Evolutionary conservation across 441 rosid species (phyloP).

Genomic region (Hura crepitans): DNA sequence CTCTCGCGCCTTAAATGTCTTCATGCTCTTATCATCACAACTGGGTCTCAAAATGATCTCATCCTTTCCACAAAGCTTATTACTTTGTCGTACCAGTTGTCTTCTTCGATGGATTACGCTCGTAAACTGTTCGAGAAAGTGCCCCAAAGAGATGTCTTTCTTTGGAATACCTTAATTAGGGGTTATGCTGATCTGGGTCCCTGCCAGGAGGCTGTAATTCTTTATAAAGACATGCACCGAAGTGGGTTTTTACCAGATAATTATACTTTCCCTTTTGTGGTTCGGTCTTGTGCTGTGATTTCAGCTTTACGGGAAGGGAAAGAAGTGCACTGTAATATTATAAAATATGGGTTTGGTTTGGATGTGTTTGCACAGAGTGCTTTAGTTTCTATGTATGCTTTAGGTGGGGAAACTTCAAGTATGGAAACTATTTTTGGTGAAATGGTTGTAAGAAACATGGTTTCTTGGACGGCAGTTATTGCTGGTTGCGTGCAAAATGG

Average conservation of each 20-base stretch:
- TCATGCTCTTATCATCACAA: constrained; percentile 3
- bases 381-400: constrained; percentile 4
- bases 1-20: constrained; percentile 1
- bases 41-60: background rate
- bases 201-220: constrained; percentile 6
- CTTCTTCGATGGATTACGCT: constrained; percentile 13
- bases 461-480: constrained; percentile 7
- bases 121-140: constrained; percentile 7
- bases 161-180: constrained; percentile 14
- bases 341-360: constrained; percentile 14
- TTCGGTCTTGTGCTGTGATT: constrained; percentile 10
- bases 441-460: constrained; percentile 14
- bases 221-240: constrained; percentile 5
- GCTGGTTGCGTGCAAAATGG: constrained; percentile 15
- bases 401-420: background rate
- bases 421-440: constrained; percentile 10
- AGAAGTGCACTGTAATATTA: constrained; percentile 14
- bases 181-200: constrained; percentile 21
- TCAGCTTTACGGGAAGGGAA: constrained; percentile 14
- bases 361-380: constrained; percentile 12
- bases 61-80: constrained; percentile 11
- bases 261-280: constrained; percentile 12
- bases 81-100: background rate
- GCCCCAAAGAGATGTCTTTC: constrained; percentile 15
- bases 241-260: constrained; percentile 14